These are phyloP conservation scores for Aspergillus tanneri DNA, from an alignment of 2,329 filamentous ascomycete species.

Conservation along the genomic window DNA sequence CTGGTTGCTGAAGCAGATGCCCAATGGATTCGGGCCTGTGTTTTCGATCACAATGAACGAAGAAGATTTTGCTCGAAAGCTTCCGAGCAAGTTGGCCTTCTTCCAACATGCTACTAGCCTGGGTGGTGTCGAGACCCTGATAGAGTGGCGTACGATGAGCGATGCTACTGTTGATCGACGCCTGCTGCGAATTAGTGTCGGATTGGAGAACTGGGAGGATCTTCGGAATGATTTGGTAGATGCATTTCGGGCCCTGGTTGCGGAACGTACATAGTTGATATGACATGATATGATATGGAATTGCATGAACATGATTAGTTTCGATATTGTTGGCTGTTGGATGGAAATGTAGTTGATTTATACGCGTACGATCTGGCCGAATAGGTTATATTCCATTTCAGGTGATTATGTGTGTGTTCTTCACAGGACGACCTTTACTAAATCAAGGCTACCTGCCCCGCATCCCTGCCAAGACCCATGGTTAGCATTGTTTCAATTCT, in stretches of 20 bases:
- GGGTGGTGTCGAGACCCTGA: constrained; percentile 90
- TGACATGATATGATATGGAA: constrained; percentile 2
- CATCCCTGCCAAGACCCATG: too few species aligned
- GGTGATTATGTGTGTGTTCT: too few species aligned
- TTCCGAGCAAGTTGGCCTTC: constrained; percentile 75
- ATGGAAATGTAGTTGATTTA: too few species aligned
- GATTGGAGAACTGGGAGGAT: constrained; percentile 84
- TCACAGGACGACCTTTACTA: too few species aligned
- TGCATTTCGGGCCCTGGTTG: constrained; percentile 60
- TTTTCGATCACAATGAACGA: constrained; percentile 71
- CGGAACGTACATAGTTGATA: constrained; percentile 6
- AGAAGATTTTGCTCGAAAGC: constrained; percentile 58
- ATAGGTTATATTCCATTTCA: too few species aligned
- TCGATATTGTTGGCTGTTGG: too few species aligned
- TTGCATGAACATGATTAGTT: background rate
- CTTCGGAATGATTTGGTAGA: constrained; percentile 70
- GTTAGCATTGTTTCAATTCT: too few species aligned
- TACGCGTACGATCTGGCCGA: too few species aligned
- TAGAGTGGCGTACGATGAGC: constrained; percentile 93
- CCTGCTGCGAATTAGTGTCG: constrained; percentile 78
- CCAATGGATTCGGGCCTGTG: constrained; percentile 82
- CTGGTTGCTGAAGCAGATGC: constrained; percentile 89
- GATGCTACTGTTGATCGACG: constrained; percentile 70
- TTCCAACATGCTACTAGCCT: constrained; percentile 96
- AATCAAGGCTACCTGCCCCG: too few species aligned